phyloP scores from a whole-genome alignment of 306 rosid species.

The Elaeagnus macrophylla region DNA sequence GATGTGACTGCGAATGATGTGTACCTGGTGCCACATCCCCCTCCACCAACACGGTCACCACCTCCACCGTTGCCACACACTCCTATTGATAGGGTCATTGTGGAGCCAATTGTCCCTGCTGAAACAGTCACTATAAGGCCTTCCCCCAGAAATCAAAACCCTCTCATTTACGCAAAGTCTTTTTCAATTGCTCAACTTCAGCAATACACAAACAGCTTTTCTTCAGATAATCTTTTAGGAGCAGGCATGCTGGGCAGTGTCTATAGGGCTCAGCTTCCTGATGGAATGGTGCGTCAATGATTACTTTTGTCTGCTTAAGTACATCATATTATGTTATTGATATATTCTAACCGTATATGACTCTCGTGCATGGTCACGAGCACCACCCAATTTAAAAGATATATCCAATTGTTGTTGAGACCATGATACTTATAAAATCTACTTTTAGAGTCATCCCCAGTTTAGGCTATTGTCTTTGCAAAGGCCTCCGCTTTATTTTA shows the following conservation, averaged over 20 bases:
- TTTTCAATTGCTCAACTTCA: slow-evolving; percentile 86
- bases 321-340: too few relatives aligned
- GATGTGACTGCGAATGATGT: slow-evolving; percentile 38
- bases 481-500: too few relatives aligned
- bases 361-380: too few relatives aligned
- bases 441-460: too few relatives aligned
- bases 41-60: slow-evolving; percentile 17
- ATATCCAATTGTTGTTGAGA: too few relatives aligned
- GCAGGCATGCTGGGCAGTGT: slow-evolving; percentile 84
- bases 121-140: slow-evolving; percentile 35
- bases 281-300: slow-evolving; percentile 62
- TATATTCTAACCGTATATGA: too few relatives aligned
- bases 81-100: slow-evolving; percentile 47
- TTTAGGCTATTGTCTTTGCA: too few relatives aligned
- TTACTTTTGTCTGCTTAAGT: too few relatives aligned
- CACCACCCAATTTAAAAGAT: too few relatives aligned
- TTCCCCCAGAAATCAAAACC: slow-evolving; percentile 25
- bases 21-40: slow-evolving; percentile 34
- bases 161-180: slow-evolving; percentile 48
- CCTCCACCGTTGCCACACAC: slow-evolving; percentile 43
- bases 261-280: slow-evolving; percentile 85
- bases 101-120: slow-evolving; percentile 36
- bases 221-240: slow-evolving; percentile 81
- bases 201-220: slow-evolving; percentile 90
- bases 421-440: too few relatives aligned